phyloP scores from a whole-genome alignment of 495 filamentous ascomycete species.

The Trichocladium antarcticum region DNA sequence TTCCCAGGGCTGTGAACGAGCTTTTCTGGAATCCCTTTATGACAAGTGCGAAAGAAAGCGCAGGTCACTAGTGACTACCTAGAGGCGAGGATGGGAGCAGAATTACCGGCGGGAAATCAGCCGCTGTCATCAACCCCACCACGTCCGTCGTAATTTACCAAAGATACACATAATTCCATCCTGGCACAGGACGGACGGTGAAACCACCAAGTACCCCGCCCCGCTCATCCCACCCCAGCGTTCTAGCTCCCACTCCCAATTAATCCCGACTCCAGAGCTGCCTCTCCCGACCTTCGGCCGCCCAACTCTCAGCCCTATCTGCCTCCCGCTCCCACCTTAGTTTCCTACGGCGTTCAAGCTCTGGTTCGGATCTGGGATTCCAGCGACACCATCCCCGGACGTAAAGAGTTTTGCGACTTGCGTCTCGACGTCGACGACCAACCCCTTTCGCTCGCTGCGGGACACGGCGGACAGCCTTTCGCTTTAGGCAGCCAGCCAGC shows the following conservation, averaged over 20 bases:
- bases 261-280: slow-evolving; percentile 5
- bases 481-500: slow-evolving; percentile 3
- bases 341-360: neutral
- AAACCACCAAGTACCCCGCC: slow-evolving; percentile 14
- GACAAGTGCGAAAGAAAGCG: too few relatives aligned
- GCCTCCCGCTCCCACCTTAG: neutral
- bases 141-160: neutral
- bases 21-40: too few relatives aligned
- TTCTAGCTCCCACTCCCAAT: slow-evolving; percentile 11
- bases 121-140: neutral
- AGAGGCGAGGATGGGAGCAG: too few relatives aligned
- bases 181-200: neutral
- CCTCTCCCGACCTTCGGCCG: slow-evolving; percentile 16
- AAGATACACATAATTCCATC: neutral
- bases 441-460: slow-evolving; percentile 3
- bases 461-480: slow-evolving; percentile 9
- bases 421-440: slow-evolving; percentile 1
- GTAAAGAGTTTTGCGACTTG: neutral
- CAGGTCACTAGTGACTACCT: too few relatives aligned
- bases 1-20: too few relatives aligned
- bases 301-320: slow-evolving; percentile 26
- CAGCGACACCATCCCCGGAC: neutral
- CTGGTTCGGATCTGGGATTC: neutral
- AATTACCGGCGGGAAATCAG: too few relatives aligned
- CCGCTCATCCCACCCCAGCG: slow-evolving; percentile 14